Evolutionary conservation across 768 basidiomycete species (phyloP).

Genomic region (Podaxis sp.): DNA sequence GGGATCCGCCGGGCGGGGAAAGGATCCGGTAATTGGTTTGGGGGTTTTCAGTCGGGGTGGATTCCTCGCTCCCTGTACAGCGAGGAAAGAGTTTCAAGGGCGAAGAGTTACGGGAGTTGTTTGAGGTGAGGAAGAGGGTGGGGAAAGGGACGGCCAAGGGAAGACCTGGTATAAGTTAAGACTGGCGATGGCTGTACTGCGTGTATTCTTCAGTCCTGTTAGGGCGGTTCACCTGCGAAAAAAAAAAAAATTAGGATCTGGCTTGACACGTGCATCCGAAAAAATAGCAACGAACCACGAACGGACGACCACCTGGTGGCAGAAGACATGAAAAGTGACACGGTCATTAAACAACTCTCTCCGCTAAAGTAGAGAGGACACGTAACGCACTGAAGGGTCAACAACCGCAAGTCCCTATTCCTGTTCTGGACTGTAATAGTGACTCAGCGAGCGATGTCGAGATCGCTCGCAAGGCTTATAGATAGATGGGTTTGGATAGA

Average conservation of each 20-base stretch:
- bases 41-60: constrained; percentile 51
- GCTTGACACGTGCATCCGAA: not conserved
- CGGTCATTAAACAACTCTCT: not conserved
- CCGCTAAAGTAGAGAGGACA: constrained; percentile 9
- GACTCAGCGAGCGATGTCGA: constrained; percentile 20
- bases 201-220: constrained; percentile 34
- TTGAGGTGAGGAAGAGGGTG: constrained; percentile 9
- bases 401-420: constrained; percentile 76
- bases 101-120: constrained; percentile 15
- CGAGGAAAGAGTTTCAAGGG: constrained; percentile 61
- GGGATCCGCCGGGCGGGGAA: constrained; percentile 48
- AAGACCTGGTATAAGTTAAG: constrained; percentile 4
- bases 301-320: constrained; percentile 71
- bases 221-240: constrained; percentile 73
- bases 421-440: constrained; percentile 75
- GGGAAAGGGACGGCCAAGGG: constrained; percentile 10
- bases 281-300: constrained; percentile 43
- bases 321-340: constrained; percentile 16
- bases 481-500: not conserved
- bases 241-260: constrained; percentile 16
- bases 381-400: constrained; percentile 67
- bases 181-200: not conserved
- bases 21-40: constrained; percentile 49
- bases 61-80: constrained; percentile 68
- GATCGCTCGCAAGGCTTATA: constrained; percentile 1